These are phyloP conservation scores for Leccinum angustisporum DNA, from an alignment of 1,284 basidiomycete species.

Conservation along the genomic window DNA sequence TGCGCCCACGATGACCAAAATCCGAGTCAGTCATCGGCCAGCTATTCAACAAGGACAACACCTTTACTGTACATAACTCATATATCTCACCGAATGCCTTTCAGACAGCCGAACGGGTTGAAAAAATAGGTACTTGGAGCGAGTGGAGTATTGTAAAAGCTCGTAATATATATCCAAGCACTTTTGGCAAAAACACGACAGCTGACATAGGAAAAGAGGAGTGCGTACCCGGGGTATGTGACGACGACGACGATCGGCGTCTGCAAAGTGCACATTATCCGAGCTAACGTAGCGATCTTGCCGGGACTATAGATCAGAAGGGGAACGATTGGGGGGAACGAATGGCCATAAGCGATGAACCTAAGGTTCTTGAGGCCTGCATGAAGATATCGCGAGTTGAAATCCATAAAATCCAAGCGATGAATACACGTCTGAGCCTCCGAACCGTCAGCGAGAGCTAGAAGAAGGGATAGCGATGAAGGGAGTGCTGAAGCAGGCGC, in stretches of 20 bases:
- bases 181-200: slow-evolving; percentile 6
- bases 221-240: neutral
- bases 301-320: slow-evolving; percentile 92
- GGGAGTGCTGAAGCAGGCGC: slow-evolving; percentile 63
- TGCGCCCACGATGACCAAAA: too few species aligned
- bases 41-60: too few species aligned
- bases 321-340: slow-evolving; percentile 92
- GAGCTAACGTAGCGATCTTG: slow-evolving; percentile 61
- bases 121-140: neutral
- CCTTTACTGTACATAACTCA: too few species aligned
- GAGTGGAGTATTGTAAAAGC: slow-evolving; percentile 4
- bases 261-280: too few species aligned
- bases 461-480: slow-evolving; percentile 71
- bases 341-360: slow-evolving; percentile 95
- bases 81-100: too few species aligned
- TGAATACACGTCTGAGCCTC: slow-evolving; percentile 84
- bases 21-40: too few species aligned
- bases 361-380: slow-evolving; percentile 88
- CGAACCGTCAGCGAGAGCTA: slow-evolving; percentile 69
- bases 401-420: slow-evolving; percentile 95
- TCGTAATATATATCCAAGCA: slow-evolving; percentile 27
- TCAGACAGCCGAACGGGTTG: neutral
- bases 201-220: neutral
- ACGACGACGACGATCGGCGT: too few species aligned
- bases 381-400: slow-evolving; percentile 93